These are phyloP conservation scores for Fistulinella staudtii DNA, from an alignment of 1,284 basidiomycete species.

Conservation along the genomic window DNA sequence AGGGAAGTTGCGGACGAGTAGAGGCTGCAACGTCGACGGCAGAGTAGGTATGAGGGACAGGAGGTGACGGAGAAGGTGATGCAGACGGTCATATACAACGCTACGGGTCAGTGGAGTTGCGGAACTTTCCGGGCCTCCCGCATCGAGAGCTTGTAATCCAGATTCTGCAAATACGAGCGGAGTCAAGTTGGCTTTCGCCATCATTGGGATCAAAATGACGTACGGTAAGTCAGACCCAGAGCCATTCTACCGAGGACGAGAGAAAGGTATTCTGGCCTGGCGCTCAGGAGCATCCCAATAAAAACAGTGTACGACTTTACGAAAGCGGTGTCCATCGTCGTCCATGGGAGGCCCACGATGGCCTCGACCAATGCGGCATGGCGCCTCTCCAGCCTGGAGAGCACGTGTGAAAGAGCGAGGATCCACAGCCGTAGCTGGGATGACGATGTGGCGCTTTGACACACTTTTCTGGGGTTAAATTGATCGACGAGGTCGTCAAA, in stretches of 20 bases:
- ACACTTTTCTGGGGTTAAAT: constrained; percentile 53
- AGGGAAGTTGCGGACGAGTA: constrained; percentile 84
- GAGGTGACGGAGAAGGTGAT: constrained; percentile 81
- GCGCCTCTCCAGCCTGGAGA: constrained; percentile 74
- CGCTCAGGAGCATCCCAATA: constrained; percentile 88
- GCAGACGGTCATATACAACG: constrained; percentile 83
- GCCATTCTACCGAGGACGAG: constrained; percentile 80
- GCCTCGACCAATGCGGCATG: constrained; percentile 87
- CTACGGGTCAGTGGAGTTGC: constrained; percentile 72
- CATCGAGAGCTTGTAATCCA: constrained; percentile 57
- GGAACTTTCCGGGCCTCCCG: constrained; percentile 58
- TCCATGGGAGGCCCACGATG: constrained; percentile 89
- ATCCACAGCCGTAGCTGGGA: constrained; percentile 71
- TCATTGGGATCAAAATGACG: constrained; percentile 33
- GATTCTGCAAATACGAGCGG: constrained; percentile 48
- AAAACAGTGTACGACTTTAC: constrained; percentile 87
- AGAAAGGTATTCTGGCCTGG: constrained; percentile 89
- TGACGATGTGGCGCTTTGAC: constrained; percentile 39
- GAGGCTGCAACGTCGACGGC: constrained; percentile 79
- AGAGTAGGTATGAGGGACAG: constrained; percentile 88
- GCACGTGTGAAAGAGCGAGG: constrained; percentile 71
- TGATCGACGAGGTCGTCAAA: constrained; percentile 71
- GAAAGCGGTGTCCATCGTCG: constrained; percentile 77
- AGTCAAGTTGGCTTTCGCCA: constrained; percentile 10
- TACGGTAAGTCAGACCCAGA: constrained; percentile 86